Evolutionary conservation across 2,329 filamentous ascomycete species (phyloP), one percentile per base, ranked within the genome.

Genomic region (Aureobasidium uvarum): DNA sequence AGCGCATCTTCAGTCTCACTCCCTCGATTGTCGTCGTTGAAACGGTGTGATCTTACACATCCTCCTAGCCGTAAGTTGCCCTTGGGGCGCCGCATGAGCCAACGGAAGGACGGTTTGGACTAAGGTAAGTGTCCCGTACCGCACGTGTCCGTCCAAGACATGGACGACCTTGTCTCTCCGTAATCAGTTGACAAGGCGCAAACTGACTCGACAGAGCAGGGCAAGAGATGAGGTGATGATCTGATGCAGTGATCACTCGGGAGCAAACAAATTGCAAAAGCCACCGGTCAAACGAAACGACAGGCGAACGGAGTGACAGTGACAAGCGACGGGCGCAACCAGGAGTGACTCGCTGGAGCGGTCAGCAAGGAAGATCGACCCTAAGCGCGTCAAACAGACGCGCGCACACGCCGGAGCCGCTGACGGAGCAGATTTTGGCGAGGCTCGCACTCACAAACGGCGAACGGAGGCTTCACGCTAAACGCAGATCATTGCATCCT

Each of bases 351-450:
- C 41, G 39, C 38, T 23, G 31, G 20, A 60, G 56, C 56, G 56
- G 56, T 60, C 56, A 60, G 56, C 56, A 60, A 46, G 56, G 14
- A 46, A 60, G 56, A 60, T 60, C 56, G 43, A 18, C 45, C 23
- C 45, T 62, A 62, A 62, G 58, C 58, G 58, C 58, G 60, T 63
- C 60, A 63, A 63, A 63, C 60, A 63, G 51, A 63, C 46, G 60
- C 60, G 60, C 60, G 59, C 56, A 62, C 46, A 45, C 46, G 46
- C 59, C 38, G 33, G 60, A 63, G 60, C 60, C 60, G 60, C 60
- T 58, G 63, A 45, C 45, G 50, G 39, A 54, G 50, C 31, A 56
- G 50, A 46, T 38, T 55, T 54, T 48, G 50, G 39, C 63, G 63
- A 56, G 63, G 51, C 52, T 64, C 14, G 33, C 52, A 50, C 46